Evolutionary conservation across 208 protist species (phyloP).

Genomic region (Trypanosoma cruzi): DNA sequence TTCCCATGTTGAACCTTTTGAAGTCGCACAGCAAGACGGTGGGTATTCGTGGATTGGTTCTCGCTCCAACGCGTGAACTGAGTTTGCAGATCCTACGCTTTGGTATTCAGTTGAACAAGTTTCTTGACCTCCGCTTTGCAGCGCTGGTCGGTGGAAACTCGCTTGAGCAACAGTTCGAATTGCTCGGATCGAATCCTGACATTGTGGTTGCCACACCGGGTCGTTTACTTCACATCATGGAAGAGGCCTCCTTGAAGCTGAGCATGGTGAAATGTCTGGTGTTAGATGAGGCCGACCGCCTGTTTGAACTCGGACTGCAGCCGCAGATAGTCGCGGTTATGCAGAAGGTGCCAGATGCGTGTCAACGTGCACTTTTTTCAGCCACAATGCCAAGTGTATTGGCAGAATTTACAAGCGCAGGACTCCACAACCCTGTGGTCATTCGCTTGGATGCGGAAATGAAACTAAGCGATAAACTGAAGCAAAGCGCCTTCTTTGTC

Average conservation of each 20-base stretch:
- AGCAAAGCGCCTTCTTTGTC: constrained; percentile 94
- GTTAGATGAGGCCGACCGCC: constrained; percentile 99
- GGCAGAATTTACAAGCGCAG: constrained; percentile 98
- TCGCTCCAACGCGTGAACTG: constrained; percentile 99
- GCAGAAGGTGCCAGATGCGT: constrained; percentile 88
- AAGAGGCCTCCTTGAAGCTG: constrained; percentile 95
- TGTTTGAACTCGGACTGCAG: constrained; percentile 98
- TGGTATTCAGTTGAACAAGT: constrained; percentile 93
- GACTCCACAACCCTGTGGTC: constrained; percentile 96
- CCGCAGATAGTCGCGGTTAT: constrained; percentile 97
- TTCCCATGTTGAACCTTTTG: constrained; percentile 97
- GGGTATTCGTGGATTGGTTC: constrained; percentile 96
- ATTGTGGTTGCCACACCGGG: constrained; percentile 99
- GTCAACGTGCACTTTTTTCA: constrained; percentile 98
- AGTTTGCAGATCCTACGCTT: constrained; percentile 98
- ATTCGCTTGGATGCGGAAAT: constrained; percentile 98
- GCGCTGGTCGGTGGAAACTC: constrained; percentile 97
- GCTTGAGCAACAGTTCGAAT: constrained; percentile 98
- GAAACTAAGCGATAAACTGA: constrained; percentile 96
- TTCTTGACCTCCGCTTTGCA: constrained; percentile 92
- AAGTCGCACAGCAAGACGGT: constrained; percentile 92
- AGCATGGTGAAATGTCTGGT: constrained; percentile 95
- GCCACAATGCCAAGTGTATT: constrained; percentile 98
- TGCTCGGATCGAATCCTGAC: constrained; percentile 97
- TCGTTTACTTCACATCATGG: constrained; percentile 97